These are phyloP conservation scores for Candida pseudoglaebosa DNA, from an alignment of 805 yeast species.

Conservation along the genomic window DNA sequence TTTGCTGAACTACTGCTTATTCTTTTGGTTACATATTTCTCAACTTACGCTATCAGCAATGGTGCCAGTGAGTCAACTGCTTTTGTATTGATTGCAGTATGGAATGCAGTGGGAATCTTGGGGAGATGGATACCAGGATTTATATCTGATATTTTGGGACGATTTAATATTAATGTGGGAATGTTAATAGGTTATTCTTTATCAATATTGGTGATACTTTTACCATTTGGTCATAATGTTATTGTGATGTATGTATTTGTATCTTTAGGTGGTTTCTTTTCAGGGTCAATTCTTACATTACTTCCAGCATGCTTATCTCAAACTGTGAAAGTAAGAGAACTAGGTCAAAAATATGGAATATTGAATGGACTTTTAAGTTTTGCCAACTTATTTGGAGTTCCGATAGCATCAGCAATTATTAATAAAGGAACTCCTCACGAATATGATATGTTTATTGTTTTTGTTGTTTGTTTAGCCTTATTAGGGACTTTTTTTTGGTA, in stretches of 20 bases:
- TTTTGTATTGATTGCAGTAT: slow-evolving; percentile 23
- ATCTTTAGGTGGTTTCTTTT: slow-evolving; percentile 31
- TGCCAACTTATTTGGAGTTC: slow-evolving; percentile 34
- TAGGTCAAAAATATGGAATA: slow-evolving; percentile 35
- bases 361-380: slow-evolving; percentile 27
- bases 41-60: slow-evolving; percentile 31
- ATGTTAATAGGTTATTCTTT: slow-evolving; percentile 25
- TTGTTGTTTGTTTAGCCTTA: slow-evolving; percentile 27
- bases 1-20: slow-evolving; percentile 26
- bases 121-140: slow-evolving; percentile 33
- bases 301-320: slow-evolving; percentile 55
- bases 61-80: slow-evolving; percentile 28
- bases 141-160: slow-evolving; percentile 24
- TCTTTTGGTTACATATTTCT: slow-evolving; percentile 28
- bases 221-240: slow-evolving; percentile 26
- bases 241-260: slow-evolving; percentile 29
- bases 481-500: slow-evolving; percentile 27
- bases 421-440: slow-evolving; percentile 20
- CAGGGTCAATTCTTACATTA: slow-evolving; percentile 32
- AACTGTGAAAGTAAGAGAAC: slow-evolving; percentile 42
- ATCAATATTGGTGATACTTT: slow-evolving; percentile 27
- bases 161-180: slow-evolving; percentile 27
- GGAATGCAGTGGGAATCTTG: slow-evolving; percentile 28
- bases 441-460: slow-evolving; percentile 27
- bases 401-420: slow-evolving; percentile 30